Evolutionary conservation across 2,329 filamentous ascomycete genomes (phyloP).

Genomic region (Penicillium decumbens): DNA sequence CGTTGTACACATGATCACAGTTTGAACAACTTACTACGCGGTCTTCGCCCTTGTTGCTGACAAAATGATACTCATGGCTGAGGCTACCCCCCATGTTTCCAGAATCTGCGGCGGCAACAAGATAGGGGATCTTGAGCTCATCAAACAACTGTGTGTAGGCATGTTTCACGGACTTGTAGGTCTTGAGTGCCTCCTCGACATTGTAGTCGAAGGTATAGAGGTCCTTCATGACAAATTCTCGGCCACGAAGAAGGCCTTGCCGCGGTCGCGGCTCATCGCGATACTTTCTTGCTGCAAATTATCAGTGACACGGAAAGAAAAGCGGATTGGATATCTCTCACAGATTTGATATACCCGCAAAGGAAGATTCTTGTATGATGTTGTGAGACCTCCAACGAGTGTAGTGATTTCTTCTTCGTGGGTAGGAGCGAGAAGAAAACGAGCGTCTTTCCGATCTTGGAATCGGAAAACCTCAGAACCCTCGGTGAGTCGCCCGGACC

Average conservation of each 20-base stretch:
- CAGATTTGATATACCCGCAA: slow-evolving; percentile 86
- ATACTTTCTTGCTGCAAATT: slow-evolving; percentile 71
- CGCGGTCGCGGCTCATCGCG: slow-evolving; percentile 85
- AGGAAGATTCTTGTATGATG: slow-evolving; percentile 82
- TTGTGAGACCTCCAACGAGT: slow-evolving; percentile 66
- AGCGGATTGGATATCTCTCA: slow-evolving; percentile 39
- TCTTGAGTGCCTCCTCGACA: slow-evolving; percentile 64
- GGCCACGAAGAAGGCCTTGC: slow-evolving; percentile 77
- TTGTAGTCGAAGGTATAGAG: slow-evolving; percentile 88
- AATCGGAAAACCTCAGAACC: slow-evolving; percentile 80
- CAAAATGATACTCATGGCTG: slow-evolving; percentile 92
- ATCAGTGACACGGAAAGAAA: background rate
- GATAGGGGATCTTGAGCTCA: slow-evolving; percentile 74
- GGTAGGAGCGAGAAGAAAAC: slow-evolving; percentile 79
- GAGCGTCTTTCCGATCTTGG: slow-evolving; percentile 68
- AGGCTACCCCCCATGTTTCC: slow-evolving; percentile 92
- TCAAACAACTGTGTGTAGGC: slow-evolving; percentile 75
- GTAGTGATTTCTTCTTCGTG: slow-evolving; percentile 95
- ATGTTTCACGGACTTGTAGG: slow-evolving; percentile 68
- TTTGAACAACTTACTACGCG: slow-evolving; percentile 68
- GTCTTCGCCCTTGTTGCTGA: slow-evolving; percentile 76
- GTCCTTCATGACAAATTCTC: slow-evolving; percentile 98
- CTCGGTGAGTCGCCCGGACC: slow-evolving; percentile 72
- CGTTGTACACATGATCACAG: slow-evolving; percentile 77
- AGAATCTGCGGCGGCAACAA: slow-evolving; percentile 84